A percentile compares a stretch with the other conserved stretches of the same genome.
Conservation (phyloP, 352 stramenopile species). For the Globisporangium carolinianum region DNA sequence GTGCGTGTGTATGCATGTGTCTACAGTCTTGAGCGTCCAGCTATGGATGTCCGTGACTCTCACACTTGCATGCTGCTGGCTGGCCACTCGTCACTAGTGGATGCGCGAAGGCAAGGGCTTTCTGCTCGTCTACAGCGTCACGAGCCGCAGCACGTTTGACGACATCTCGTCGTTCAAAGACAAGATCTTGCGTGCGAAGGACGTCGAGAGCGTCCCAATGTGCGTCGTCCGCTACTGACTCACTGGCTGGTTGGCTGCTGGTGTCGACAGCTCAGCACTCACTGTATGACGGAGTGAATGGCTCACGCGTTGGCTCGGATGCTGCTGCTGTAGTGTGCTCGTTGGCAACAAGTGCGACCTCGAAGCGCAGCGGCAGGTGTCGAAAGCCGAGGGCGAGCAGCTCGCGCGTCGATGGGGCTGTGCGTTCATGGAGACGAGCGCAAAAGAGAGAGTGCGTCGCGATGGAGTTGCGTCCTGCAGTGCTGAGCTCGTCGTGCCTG, state of each 20-base stretch:
- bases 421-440: constrained; percentile 85
- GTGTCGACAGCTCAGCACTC: too few species aligned
- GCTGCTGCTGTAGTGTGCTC: constrained; percentile 36
- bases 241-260: too few species aligned
- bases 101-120: constrained; percentile 91
- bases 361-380: constrained; percentile 67
- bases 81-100: constrained; percentile 40
- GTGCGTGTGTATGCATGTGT: constrained; percentile 15
- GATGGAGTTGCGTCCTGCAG: not conserved
- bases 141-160: constrained; percentile 86
- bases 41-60: not conserved
- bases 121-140: constrained; percentile 86
- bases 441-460: constrained; percentile 73
- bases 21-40: not conserved
- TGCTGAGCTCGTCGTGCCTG: too few species aligned
- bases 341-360: constrained; percentile 89
- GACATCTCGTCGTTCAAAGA: constrained; percentile 87
- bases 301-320: too few species aligned
- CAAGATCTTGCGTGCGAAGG: constrained; percentile 87
- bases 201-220: constrained; percentile 83
- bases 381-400: constrained; percentile 49
- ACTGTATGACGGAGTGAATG: too few species aligned
- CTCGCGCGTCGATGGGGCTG: constrained; percentile 75
- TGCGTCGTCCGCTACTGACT: constrained; percentile 13
- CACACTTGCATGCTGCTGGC: not conserved